phyloP scores from a whole-genome alignment of 805 yeast genomes.

The Zygosaccharomyces pseudorouxii region DNA sequence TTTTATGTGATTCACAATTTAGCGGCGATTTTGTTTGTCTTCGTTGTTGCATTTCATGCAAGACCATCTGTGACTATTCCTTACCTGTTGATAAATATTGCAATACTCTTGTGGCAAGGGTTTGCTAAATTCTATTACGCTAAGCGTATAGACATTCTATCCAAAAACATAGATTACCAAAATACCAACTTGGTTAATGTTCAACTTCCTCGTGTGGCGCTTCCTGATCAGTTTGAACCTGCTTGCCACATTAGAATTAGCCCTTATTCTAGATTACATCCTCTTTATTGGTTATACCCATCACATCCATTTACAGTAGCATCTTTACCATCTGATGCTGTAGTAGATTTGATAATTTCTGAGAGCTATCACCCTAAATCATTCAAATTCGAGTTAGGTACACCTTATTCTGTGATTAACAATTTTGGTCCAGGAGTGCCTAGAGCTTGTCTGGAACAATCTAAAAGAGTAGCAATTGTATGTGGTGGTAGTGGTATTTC shows the following conservation, averaged over 20 bases:
- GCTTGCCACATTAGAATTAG: constrained; percentile 58
- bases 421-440: constrained; percentile 44
- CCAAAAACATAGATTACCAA: constrained; percentile 15
- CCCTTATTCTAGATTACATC: constrained; percentile 33
- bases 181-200: constrained; percentile 25
- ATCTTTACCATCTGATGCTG: constrained; percentile 38
- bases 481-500: constrained; percentile 77
- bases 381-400: constrained; percentile 34
- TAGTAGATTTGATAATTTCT: constrained; percentile 44
- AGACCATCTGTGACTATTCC: constrained; percentile 57
- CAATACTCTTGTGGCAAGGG: constrained; percentile 18
- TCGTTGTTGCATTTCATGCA: constrained; percentile 55
- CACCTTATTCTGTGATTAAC: constrained; percentile 39
- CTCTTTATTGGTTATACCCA: constrained; percentile 47
- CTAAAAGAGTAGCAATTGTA: constrained; percentile 47
- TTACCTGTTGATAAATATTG: constrained; percentile 24
- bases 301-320: constrained; percentile 68
- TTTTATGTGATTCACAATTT: constrained; percentile 58
- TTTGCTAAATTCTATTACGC: constrained; percentile 16
- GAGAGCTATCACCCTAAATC: constrained; percentile 30
- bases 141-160: constrained; percentile 11
- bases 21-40: constrained; percentile 43
- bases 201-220: constrained; percentile 26
- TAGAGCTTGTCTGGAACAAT: constrained; percentile 43
- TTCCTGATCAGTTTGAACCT: constrained; percentile 38